These are phyloP conservation scores for Effrenium voratum DNA, from an alignment of 73 alveolate genomes.

Conservation along the genomic window DNA sequence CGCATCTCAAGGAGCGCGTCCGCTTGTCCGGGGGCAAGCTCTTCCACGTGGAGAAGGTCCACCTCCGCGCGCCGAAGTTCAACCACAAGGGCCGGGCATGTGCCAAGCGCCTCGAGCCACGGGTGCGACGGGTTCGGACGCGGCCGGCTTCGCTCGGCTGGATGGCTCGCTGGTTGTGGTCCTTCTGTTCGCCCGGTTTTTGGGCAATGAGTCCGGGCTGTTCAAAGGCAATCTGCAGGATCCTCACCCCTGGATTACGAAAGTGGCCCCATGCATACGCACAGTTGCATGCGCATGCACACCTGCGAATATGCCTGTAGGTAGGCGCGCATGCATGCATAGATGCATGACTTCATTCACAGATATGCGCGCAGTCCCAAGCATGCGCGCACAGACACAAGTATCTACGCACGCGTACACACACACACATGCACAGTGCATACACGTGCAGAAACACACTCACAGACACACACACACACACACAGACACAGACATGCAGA, in stretches of 20 bases:
- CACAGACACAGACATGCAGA: too few relatives aligned
- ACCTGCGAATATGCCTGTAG: not conserved
- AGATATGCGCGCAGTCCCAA: not conserved
- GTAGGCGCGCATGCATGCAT: not conserved
- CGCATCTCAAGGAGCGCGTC: slow-evolving; percentile 34
- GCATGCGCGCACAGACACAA: not conserved
- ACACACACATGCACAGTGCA: not conserved
- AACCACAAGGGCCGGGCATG: not conserved
- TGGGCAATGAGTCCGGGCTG: too few relatives aligned
- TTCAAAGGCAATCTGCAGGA: too few relatives aligned
- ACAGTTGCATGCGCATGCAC: not conserved
- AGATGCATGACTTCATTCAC: not conserved
- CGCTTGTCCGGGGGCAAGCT: slow-evolving; percentile 79
- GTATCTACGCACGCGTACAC: not conserved
- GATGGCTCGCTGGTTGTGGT: too few relatives aligned
- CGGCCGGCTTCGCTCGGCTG: too few relatives aligned
- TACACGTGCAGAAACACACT: too few relatives aligned
- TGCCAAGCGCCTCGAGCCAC: slow-evolving; percentile 8
- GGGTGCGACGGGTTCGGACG: too few relatives aligned
- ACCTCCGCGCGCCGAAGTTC: not conserved
- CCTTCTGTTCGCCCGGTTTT: too few relatives aligned
- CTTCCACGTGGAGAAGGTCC: not conserved
- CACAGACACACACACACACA: too few relatives aligned
- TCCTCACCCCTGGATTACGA: too few relatives aligned
- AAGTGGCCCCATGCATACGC: not conserved